A percentile compares a stretch with the other conserved stretches of the same genome.
Conservation (phyloP, 495 filamentous ascomycete genomes). For the Aspergillus baeticus region DNA sequence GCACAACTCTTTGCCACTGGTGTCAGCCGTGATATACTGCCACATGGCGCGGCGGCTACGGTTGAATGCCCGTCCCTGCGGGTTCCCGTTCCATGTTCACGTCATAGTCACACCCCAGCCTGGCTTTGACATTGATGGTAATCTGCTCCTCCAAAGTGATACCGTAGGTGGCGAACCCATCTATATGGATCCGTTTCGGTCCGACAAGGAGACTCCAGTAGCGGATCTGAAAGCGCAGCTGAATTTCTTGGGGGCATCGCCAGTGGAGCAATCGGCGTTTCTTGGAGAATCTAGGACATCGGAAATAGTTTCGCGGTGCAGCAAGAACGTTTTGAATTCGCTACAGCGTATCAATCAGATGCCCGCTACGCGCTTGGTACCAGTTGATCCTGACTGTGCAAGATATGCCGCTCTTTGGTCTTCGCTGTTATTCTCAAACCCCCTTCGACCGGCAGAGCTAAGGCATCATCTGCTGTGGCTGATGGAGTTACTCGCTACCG, state of each 20-base stretch:
- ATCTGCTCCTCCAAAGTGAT: conserved; percentile 43
- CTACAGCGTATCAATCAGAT: conserved; percentile 41
- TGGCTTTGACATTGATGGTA: conserved; percentile 63
- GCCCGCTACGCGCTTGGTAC: conserved; percentile 17
- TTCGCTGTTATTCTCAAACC: conserved; percentile 57
- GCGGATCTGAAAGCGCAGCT: conserved; percentile 60
- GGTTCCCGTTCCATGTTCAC: conserved; percentile 78
- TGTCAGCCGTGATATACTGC: conserved; percentile 74
- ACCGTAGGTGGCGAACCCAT: conserved; percentile 56
- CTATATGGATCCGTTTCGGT: conserved; percentile 83
- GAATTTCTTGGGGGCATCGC: conserved; percentile 57
- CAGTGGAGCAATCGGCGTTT: conserved; percentile 50
- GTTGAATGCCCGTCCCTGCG: conserved; percentile 69
- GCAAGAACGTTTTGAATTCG: conserved; percentile 74
- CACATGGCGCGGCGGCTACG: conserved; percentile 63
- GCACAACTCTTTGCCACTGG: conserved; percentile 75
- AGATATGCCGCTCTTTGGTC: conserved; percentile 81
- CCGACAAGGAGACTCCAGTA: conserved; percentile 61
- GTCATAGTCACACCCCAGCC: conserved; percentile 62
- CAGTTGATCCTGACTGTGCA: conserved; percentile 61
- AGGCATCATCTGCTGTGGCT: conserved; percentile 65
- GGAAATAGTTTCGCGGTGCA: conserved; percentile 71
- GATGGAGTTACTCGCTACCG: conserved; percentile 61
- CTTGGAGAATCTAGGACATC: conserved; percentile 58
- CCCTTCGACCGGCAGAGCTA: conserved; percentile 50